These are phyloP conservation scores for Groenewaldozyma sp. DNA, from an alignment of 1,139 yeast genomes.

Conservation along the genomic window DNA sequence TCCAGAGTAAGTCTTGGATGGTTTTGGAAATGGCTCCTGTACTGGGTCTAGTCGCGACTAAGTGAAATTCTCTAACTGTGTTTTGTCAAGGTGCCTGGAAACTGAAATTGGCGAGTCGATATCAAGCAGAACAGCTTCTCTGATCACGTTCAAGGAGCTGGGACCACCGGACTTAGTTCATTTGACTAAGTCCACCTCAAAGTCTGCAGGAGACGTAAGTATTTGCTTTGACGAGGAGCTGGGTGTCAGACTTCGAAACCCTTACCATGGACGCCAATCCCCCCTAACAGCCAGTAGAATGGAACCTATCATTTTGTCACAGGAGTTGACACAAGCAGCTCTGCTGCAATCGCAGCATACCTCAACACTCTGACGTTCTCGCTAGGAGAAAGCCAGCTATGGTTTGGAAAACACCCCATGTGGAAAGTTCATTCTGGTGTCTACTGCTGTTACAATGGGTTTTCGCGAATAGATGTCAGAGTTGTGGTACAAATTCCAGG, in stretches of 20 bases:
- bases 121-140: slow-evolving; percentile 38
- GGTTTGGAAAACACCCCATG: slow-evolving; percentile 66
- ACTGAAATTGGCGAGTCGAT: slow-evolving; percentile 42
- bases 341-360: slow-evolving; percentile 59
- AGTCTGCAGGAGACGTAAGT: slow-evolving; percentile 23
- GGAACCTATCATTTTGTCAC: slow-evolving; percentile 64
- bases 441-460: slow-evolving; percentile 59
- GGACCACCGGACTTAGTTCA: slow-evolving; percentile 94
- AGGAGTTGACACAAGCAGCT: slow-evolving; percentile 53
- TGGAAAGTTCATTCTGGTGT: slow-evolving; percentile 73
- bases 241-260: not conserved
- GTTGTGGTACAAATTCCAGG: slow-evolving; percentile 66
- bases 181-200: slow-evolving; percentile 39
- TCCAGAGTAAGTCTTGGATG: slow-evolving; percentile 25
- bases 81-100: slow-evolving; percentile 33
- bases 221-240: not conserved
- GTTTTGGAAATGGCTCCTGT: not conserved
- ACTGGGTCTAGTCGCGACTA: not conserved
- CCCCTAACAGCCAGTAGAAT: slow-evolving; percentile 29
- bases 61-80: not conserved
- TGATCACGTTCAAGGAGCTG: slow-evolving; percentile 44
- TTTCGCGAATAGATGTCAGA: slow-evolving; percentile 58
- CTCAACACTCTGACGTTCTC: slow-evolving; percentile 61
- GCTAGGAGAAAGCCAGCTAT: slow-evolving; percentile 51
- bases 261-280: not conserved